A percentile compares a stretch with the other conserved stretches of the same genome.
These are phyloP conservation scores for Leccinum olivaceopallidum DNA, from an alignment of 768 basidiomycete species.

Conservation along the genomic window DNA sequence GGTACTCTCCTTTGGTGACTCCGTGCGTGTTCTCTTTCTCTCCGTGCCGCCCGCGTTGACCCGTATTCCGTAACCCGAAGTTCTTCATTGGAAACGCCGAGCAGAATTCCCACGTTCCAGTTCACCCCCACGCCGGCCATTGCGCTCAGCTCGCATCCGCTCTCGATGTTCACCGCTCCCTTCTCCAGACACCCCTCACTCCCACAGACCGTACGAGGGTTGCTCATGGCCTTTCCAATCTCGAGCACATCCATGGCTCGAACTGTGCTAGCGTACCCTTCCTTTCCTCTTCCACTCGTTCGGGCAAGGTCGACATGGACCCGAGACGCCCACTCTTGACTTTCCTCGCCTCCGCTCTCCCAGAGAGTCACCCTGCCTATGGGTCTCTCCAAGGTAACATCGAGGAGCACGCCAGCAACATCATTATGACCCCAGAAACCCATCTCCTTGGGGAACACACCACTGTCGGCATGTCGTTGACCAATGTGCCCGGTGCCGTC, in stretches of 20 bases:
- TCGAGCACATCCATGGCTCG: conserved; percentile 45
- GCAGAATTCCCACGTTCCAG: conserved; percentile 31
- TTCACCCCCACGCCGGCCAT: conserved; percentile 53
- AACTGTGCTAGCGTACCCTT: no score
- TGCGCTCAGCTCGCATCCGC: conserved; percentile 48
- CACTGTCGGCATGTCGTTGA: no score
- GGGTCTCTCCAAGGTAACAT: conserved; percentile 49
- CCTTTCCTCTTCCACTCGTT: no score
- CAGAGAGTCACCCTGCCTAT: conserved; percentile 44
- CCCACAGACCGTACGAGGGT: conserved; percentile 14
- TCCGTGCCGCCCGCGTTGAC: conserved; percentile 11
- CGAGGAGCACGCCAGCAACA: conserved; percentile 26
- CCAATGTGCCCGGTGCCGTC: no score
- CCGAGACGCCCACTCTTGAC: conserved; percentile 62
- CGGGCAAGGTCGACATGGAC: conserved; percentile 30
- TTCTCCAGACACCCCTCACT: conserved; percentile 26
- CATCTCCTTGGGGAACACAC: no score
- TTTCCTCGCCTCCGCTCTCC: conserved; percentile 77
- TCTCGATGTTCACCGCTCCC: conserved; percentile 26
- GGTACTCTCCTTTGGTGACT: conserved; percentile 86
- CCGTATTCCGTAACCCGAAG: conserved; percentile 37
- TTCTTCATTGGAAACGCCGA: conserved; percentile 68
- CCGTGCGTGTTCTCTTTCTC: conserved; percentile 48
- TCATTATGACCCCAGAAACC: no score
- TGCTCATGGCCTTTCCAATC: conserved; percentile 20